Percentiles rank a stretch among this genome's conserved stretches.
Conservation (phyloP, 2,329 filamentous ascomycete genomes). For the Diaporthe humulicola region DNA sequence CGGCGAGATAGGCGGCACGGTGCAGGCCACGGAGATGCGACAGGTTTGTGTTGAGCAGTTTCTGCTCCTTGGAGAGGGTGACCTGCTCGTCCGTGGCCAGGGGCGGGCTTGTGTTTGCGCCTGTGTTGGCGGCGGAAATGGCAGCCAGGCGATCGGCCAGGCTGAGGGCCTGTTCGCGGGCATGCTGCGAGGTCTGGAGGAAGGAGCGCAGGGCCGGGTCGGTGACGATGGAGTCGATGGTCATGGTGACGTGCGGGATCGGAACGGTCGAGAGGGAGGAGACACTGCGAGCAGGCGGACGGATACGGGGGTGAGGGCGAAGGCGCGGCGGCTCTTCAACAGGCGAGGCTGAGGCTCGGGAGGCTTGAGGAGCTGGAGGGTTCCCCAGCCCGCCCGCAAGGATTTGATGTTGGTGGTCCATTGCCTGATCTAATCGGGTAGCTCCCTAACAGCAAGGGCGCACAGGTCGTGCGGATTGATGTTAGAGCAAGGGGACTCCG, state of each 20-base stretch:
- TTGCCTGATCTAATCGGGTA: neutral
- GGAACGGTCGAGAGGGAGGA: conserved; percentile 14
- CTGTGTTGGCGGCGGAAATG: conserved; percentile 53
- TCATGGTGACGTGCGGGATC: conserved; percentile 55
- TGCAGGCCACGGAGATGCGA: conserved; percentile 86
- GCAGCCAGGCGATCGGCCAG: conserved; percentile 69
- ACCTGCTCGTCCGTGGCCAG: conserved; percentile 63
- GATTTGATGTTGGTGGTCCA: neutral
- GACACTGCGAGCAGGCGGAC: neutral
- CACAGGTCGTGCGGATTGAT: neutral
- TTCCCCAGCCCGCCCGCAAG: neutral
- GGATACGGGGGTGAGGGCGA: neutral
- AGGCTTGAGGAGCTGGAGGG: neutral
- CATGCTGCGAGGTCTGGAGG: conserved; percentile 78
- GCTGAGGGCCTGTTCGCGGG: conserved; percentile 78
- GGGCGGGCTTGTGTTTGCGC: conserved; percentile 42
- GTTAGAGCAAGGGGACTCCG: neutral
- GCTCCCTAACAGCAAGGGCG: neutral
- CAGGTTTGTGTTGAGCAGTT: conserved; percentile 82
- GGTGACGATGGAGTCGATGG: conserved; percentile 70
- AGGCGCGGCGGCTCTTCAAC: neutral
- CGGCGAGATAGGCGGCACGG: conserved; percentile 82
- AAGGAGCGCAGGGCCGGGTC: conserved; percentile 77
- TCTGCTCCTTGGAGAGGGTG: conserved; percentile 81
- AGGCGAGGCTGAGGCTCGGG: conserved; percentile 16